phyloP scores from a whole-genome alignment of 2,329 filamentous ascomycete species.

The Knufia petricola region DNA sequence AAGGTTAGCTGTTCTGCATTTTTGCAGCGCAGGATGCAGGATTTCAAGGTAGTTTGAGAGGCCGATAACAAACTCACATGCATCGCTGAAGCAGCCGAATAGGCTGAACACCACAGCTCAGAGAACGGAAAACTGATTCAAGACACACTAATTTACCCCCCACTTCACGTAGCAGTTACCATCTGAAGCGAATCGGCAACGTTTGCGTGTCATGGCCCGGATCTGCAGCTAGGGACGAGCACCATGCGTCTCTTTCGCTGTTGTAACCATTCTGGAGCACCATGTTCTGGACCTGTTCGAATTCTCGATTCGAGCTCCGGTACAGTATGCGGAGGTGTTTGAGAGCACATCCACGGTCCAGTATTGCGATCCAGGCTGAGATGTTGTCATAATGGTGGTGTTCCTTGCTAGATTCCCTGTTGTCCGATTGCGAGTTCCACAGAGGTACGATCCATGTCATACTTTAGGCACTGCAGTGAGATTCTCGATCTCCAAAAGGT shows the following conservation, averaged over 20 bases:
- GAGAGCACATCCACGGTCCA: not conserved
- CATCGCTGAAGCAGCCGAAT: not conserved
- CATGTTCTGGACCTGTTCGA: not conserved
- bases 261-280: not conserved
- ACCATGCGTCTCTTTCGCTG: too few relatives aligned
- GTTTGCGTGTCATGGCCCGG: not conserved
- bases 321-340: too few relatives aligned
- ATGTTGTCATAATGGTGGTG: not conserved
- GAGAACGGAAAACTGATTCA: not conserved
- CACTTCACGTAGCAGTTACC: not conserved
- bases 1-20: not conserved
- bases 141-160: not conserved
- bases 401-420: not conserved
- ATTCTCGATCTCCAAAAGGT: too few relatives aligned
- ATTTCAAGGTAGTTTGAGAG: not conserved
- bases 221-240: not conserved
- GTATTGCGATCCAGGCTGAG: not conserved
- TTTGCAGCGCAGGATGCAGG: not conserved
- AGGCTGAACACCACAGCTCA: not conserved
- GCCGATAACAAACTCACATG: slow-evolving; percentile 6
- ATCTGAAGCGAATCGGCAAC: not conserved
- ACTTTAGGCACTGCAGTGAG: not conserved
- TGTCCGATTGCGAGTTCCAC: not conserved
- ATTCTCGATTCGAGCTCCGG: not conserved
- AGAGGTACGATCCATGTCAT: too few relatives aligned